These are phyloP conservation scores for Pyronema domesticum DNA, from an alignment of 495 filamentous ascomycete species.

Conservation along the genomic window DNA sequence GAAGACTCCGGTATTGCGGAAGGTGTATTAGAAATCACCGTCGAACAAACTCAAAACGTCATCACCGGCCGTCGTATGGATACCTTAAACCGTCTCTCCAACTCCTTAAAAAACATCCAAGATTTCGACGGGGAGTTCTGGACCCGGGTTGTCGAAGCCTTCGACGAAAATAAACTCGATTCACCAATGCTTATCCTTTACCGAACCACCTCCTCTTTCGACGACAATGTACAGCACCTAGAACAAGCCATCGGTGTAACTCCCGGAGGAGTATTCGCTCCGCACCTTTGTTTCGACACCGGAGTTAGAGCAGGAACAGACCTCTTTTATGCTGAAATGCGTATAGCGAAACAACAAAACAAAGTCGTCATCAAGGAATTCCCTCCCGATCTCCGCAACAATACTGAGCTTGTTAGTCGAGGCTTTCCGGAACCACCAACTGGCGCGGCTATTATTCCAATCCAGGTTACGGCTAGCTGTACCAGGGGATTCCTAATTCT, in stretches of 20 bases:
- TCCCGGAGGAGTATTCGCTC: not conserved
- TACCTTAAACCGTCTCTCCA: slow-evolving; percentile 13
- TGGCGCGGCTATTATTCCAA: slow-evolving; percentile 17
- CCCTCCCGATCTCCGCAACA: not conserved
- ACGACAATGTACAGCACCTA: not conserved
- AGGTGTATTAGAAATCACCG: slow-evolving; percentile 16
- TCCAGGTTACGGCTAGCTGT: slow-evolving; percentile 13
- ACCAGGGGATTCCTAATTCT: slow-evolving; percentile 20
- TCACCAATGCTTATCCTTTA: slow-evolving; percentile 18
- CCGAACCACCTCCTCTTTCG: not conserved
- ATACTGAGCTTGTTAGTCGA: not conserved
- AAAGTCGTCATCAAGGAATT: slow-evolving; percentile 13
- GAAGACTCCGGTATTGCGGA: slow-evolving; percentile 7
- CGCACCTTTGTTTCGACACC: not conserved
- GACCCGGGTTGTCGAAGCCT: slow-evolving; percentile 13
- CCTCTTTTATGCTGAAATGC: slow-evolving; percentile 11
- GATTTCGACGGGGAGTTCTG: slow-evolving; percentile 19
- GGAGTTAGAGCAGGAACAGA: not conserved
- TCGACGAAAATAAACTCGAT: slow-evolving; percentile 15
- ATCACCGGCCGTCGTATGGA: slow-evolving; percentile 17
- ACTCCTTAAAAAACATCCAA: slow-evolving; percentile 10
- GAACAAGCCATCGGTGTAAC: not conserved
- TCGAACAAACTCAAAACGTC: slow-evolving; percentile 14
- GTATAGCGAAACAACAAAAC: slow-evolving; percentile 12
- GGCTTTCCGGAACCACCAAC: slow-evolving; percentile 14